Percentiles rank a stretch among this genome's conserved stretches.
These are phyloP conservation scores for Rhynchospora tenuis DNA, from an alignment of 176 grass and related monocot genomes.

Conservation along the genomic window DNA sequence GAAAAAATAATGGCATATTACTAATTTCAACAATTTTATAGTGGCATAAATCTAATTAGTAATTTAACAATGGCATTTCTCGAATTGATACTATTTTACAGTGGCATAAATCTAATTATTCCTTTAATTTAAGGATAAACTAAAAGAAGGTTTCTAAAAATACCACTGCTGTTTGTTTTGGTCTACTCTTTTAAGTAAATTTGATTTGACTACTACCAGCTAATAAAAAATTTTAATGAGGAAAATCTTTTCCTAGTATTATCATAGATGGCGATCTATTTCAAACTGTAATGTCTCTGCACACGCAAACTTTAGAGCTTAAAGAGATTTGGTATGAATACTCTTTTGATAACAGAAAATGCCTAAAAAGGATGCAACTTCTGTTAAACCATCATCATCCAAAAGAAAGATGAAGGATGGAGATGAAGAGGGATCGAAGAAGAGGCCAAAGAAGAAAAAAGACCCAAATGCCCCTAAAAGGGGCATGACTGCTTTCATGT, in stretches of 20 bases:
- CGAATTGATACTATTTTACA: too few relatives aligned
- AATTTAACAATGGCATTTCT: too few relatives aligned
- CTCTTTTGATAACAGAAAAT: conserved; percentile 47
- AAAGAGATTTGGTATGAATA: neutral
- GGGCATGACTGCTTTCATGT: conserved; percentile 91
- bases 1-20: too few relatives aligned
- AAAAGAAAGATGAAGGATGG: conserved; percentile 73
- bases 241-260: neutral
- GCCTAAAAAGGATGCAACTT: conserved; percentile 65
- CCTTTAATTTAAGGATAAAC: neutral
- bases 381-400: conserved; percentile 41
- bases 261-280: neutral
- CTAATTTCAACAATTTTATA: too few relatives aligned
- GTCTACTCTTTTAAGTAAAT: neutral
- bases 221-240: neutral
- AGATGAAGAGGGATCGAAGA: conserved; percentile 73
- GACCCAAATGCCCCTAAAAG: conserved; percentile 97
- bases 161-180: neutral
- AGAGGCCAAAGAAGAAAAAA: conserved; percentile 89
- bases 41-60: too few relatives aligned
- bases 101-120: too few relatives aligned
- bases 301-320: neutral
- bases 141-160: neutral
- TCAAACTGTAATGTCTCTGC: neutral
- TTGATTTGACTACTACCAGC: neutral